Conservation (phyloP, 306 rosid genomes). For the Sicyos baderoa region DNA sequence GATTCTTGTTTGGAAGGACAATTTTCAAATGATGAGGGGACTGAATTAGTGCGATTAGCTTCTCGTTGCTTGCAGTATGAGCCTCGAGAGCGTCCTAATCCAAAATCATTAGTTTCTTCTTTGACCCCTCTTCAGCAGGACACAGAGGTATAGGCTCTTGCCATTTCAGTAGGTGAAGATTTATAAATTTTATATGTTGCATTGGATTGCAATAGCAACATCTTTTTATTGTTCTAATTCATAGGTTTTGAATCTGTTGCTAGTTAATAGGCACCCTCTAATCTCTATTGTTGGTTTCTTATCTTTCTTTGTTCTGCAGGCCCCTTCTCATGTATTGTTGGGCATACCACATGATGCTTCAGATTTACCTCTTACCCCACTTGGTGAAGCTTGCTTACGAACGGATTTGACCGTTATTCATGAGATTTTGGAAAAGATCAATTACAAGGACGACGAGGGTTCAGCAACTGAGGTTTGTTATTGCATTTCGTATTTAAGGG, state of each 20-base stretch:
- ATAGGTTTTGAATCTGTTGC: not conserved
- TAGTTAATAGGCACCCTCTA: no score
- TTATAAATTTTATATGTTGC: not conserved
- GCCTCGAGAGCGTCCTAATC: constrained; percentile 95
- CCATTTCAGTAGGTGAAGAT: not conserved
- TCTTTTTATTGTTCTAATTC: not conserved
- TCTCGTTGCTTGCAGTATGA: constrained; percentile 86
- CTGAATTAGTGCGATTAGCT: constrained; percentile 86
- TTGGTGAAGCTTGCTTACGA: constrained; percentile 79
- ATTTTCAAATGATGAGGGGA: constrained; percentile 82
- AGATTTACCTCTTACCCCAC: constrained; percentile 56
- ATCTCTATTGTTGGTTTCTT: no score
- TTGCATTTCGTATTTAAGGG: not conserved
- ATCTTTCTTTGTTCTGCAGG: constrained; percentile 40
- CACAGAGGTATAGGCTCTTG: constrained; percentile 49
- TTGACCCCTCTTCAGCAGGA: constrained; percentile 83
- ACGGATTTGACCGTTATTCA: constrained; percentile 82
- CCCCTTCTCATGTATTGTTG: constrained; percentile 77
- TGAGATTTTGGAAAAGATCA: constrained; percentile 73
- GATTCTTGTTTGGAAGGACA: constrained; percentile 97
- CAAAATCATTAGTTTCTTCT: constrained; percentile 69
- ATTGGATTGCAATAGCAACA: not conserved
- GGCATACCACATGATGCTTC: constrained; percentile 54
- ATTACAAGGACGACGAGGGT: constrained; percentile 94
- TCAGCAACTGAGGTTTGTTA: constrained; percentile 75